phyloP scores from a whole-genome alignment of 306 rosid genomes.

The Castanopsis chinensis region DNA sequence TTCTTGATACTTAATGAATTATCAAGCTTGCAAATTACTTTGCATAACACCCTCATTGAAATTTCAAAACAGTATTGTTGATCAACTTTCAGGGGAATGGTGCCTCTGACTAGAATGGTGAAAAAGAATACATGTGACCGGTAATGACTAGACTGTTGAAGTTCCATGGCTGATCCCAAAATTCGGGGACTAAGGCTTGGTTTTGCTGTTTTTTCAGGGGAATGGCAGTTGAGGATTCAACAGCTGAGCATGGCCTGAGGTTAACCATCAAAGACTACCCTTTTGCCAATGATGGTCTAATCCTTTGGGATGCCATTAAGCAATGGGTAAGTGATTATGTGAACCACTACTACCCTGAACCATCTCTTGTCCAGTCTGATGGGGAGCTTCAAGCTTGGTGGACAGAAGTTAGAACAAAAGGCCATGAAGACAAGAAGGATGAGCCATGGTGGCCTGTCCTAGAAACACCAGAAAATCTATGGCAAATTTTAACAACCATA shows the following conservation, averaged over 20 bases:
- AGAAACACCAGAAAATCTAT: constrained; percentile 28
- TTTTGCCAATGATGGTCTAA: too few species aligned
- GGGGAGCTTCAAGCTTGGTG: constrained; percentile 55
- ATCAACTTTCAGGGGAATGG: too few species aligned
- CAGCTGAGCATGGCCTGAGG: constrained; percentile 32
- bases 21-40: too few species aligned
- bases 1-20: too few species aligned
- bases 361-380: constrained; percentile 25
- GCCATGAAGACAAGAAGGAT: constrained; percentile 41
- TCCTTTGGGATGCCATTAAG: constrained; percentile 32
- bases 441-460: constrained; percentile 56
- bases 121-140: too few species aligned
- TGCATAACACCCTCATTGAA: too few species aligned
- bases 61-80: too few species aligned
- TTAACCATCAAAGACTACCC: too few species aligned
- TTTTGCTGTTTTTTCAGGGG: constrained; percentile 24
- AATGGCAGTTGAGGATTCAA: constrained; percentile 38
- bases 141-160: too few species aligned
- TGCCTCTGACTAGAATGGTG: too few species aligned
- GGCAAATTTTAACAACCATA: constrained; percentile 30
- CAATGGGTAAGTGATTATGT: constrained; percentile 47
- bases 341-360: constrained; percentile 38
- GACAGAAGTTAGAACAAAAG: constrained; percentile 35
- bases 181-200: too few species aligned
- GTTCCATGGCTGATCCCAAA: too few species aligned